Percentiles rank a stretch among this genome's conserved stretches.
Conservation (phyloP, 768 basidiomycete genomes). For the Pleurotus tuber-regium region DNA sequence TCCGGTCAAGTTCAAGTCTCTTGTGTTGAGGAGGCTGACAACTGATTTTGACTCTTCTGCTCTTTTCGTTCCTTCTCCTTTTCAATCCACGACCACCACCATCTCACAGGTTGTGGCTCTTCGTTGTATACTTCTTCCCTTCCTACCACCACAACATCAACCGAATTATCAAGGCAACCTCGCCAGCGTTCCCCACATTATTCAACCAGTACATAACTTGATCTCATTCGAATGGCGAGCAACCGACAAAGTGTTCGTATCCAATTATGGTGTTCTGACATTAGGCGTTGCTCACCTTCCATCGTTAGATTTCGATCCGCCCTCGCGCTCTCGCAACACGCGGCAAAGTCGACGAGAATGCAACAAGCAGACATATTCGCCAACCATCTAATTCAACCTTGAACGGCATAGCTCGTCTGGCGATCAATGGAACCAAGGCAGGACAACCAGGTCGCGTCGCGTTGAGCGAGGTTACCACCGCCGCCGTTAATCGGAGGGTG, state of each 20-base stretch:
- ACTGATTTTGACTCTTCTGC: slow-evolving; percentile 32
- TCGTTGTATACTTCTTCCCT: slow-evolving; percentile 29
- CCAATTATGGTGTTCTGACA: not conserved
- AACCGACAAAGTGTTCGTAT: slow-evolving; percentile 58
- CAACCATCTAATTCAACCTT: slow-evolving; percentile 50
- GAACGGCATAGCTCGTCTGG: slow-evolving; percentile 48
- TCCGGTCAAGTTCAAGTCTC: slow-evolving; percentile 18
- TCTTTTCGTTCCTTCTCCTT: slow-evolving; percentile 21
- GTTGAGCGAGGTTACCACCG: slow-evolving; percentile 78
- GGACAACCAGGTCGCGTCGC: slow-evolving; percentile 60
- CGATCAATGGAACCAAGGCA: slow-evolving; percentile 52
- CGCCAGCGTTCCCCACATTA: slow-evolving; percentile 19
- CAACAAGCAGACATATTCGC: slow-evolving; percentile 63
- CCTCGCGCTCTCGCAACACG: slow-evolving; percentile 63
- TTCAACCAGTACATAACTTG: slow-evolving; percentile 23
- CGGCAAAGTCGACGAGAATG: slow-evolving; percentile 76
- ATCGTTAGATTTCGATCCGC: slow-evolving; percentile 60
- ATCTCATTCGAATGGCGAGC: slow-evolving; percentile 49
- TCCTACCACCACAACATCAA: slow-evolving; percentile 23
- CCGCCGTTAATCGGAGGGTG: slow-evolving; percentile 77
- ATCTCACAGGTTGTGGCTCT: slow-evolving; percentile 20
- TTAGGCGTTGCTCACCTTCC: not conserved
- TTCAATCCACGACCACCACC: slow-evolving; percentile 20
- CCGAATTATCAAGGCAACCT: slow-evolving; percentile 13
- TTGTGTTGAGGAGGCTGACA: slow-evolving; percentile 18